These are phyloP conservation scores for Cyanodermella asteris DNA, from an alignment of 2,329 filamentous ascomycete species.

Conservation along the genomic window DNA sequence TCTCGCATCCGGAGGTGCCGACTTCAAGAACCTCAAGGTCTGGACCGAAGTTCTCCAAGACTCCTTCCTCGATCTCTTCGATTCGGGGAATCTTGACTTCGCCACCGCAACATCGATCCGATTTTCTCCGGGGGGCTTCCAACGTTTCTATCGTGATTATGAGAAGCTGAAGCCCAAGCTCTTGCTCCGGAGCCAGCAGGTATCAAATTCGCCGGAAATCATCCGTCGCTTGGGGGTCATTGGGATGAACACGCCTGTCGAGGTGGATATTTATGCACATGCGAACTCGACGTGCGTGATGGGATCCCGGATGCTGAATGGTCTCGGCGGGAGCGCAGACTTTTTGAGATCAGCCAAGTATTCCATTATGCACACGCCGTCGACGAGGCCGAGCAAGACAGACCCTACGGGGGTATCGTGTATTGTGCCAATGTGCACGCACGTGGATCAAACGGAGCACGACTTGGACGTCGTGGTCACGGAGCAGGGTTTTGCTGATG, in stretches of 20 bases:
- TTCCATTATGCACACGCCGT: slow-evolving; percentile 85
- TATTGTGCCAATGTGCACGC: slow-evolving; percentile 86
- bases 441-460: slow-evolving; percentile 83
- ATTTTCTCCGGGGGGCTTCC: slow-evolving; percentile 77
- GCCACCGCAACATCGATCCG: slow-evolving; percentile 77
- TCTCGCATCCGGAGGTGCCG: slow-evolving; percentile 46
- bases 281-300: slow-evolving; percentile 81
- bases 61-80: slow-evolving; percentile 81
- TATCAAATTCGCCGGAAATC: slow-evolving; percentile 78
- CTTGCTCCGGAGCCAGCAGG: slow-evolving; percentile 66
- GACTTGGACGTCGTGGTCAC: slow-evolving; percentile 79
- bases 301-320: slow-evolving; percentile 73
- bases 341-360: slow-evolving; percentile 64
- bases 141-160: slow-evolving; percentile 76
- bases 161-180: slow-evolving; percentile 61
- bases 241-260: slow-evolving; percentile 86
- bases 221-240: slow-evolving; percentile 73
- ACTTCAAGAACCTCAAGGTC: slow-evolving; percentile 73
- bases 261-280: slow-evolving; percentile 87
- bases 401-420: slow-evolving; percentile 65
- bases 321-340: slow-evolving; percentile 60
- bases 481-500: slow-evolving; percentile 59
- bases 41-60: slow-evolving; percentile 91
- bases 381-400: slow-evolving; percentile 55
- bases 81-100: slow-evolving; percentile 69